Conservation (phyloP, 345 rosid genomes). For the Linum trigynum region DNA sequence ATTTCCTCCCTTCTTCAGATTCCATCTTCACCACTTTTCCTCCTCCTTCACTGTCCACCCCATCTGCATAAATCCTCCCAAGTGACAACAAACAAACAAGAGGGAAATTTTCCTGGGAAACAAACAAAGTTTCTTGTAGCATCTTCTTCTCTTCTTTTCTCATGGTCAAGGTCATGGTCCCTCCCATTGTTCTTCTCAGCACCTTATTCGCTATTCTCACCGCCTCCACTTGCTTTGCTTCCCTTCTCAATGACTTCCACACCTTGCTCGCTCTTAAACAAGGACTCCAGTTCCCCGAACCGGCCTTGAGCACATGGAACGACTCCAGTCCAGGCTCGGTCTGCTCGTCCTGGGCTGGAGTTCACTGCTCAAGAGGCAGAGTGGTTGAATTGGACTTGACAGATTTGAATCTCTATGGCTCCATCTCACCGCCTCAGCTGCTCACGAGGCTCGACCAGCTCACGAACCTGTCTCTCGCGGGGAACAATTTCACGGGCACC, state of each 20-base stretch:
- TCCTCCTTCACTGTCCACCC: conserved; percentile 16
- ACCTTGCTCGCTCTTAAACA: conserved; percentile 35
- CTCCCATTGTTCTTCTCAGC: conserved; percentile 29
- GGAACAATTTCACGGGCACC: conserved; percentile 46
- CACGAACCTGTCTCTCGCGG: conserved; percentile 34
- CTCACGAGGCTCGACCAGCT: conserved; percentile 23
- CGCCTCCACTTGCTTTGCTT: conserved; percentile 21
- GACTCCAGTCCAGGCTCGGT: conserved; percentile 36
- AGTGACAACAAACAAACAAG: not conserved
- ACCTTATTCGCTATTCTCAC: conserved; percentile 29
- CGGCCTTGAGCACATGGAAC: conserved; percentile 41
- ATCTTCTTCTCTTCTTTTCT: not conserved
- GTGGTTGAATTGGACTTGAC: conserved; percentile 47
- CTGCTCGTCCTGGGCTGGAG: conserved; percentile 53
- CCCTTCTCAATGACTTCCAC: conserved; percentile 36
- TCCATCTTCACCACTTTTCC: conserved; percentile 36
- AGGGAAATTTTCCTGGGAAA: not conserved
- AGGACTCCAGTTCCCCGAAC: conserved; percentile 43
- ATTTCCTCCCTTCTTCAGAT: conserved; percentile 23
- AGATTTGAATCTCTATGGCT: conserved; percentile 45
- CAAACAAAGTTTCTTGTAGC: not conserved
- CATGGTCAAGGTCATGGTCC: conserved; percentile 35
- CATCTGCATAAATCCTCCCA: conserved; percentile 22
- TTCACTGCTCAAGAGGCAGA: conserved; percentile 26
- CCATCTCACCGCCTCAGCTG: conserved; percentile 41